Evolutionary conservation across 805 yeast genomes (phyloP), one percentile per base, ranked within the genome.

Genomic region (Candida jianshihensis): DNA sequence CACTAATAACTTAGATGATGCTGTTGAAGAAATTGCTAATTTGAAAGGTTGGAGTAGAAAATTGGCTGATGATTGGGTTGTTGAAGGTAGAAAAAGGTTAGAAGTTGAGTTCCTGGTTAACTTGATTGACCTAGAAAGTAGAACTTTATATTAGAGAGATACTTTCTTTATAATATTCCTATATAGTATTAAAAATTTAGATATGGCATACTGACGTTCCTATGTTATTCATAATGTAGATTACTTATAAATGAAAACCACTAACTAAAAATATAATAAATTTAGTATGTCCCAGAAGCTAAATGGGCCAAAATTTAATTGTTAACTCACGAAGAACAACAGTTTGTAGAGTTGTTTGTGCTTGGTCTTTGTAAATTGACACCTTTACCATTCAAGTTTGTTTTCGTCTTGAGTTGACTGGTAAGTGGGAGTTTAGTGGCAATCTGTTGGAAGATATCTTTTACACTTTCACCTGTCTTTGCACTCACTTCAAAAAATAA

Each of bases 21-120:
- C 98, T 13, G 94, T 92, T 19, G 95, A 89, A 56, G 96, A 89
- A 61, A 92, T 82, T 37, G 81, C 94, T 44, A 72, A 76, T 46
- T 71, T 92, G 61, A 83, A 85, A 61, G 97, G 97, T 28, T 86
- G 96, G 96, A 75, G 92, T 26, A 80, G 94, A 71, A 75, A 75
- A 55, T 71, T 92, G 49, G 92, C 97, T 26, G 76, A 78, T 49
- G 96, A 87, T 57, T 92, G 97, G 97, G 75, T 92, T 24, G 66
- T 67, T 21, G 95, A 87, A 59, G 87, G 92, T 33, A 79, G 97
- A 69, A 81, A 79, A 66, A 82, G 94, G 58, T 66, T 88, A 45
- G 97, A 90, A 65, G 75, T 85, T 26, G 90, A 88, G 64, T 80
- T 88, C 53, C 68, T 90, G 56, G 70, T 86, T 41, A 76, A 73